Base-by-base conservation (phyloP, 208 protist genomes). In the Herpetomonas muscarum region DNA sequence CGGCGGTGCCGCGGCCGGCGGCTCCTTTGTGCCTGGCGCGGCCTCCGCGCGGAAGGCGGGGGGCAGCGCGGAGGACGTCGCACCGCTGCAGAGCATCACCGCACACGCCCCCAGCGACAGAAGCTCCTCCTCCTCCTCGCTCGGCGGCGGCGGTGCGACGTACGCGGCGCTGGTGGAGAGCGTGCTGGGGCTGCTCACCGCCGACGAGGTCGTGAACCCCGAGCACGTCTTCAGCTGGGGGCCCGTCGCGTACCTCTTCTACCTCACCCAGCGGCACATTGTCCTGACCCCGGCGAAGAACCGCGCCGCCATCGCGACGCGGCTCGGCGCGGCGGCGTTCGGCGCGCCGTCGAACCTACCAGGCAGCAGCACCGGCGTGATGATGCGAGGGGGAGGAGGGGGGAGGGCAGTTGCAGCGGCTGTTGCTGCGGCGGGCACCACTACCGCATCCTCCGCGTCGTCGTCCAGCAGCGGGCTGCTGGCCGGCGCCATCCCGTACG, bases 171-270 rank as follows among this genome's bases (percentile, higher is more conserved):
- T 92, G 22, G 61, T 56, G 15, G 92, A 98, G 57, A 80, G 97
- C 55, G 83, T 89, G 2, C 76, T 96, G 13, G 82, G 93, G 1
- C 95, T 98, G 26, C 72, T 99, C 41, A 54, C 97, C 13, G 76
- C 96, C 6, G 77, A 99, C 46, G 69, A 85, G 22, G 97, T 99
- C 34, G 95, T 94, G 32, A 98, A 99, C 68, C 98, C 98, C 30
- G 76, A 97, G 21, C 66, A 87, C 19, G 69, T 97, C 1, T 80
- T 94, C 64, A 77, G 96, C 22, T 85, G 78, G 68, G 88, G 96
- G 12, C 87, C 92, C 13, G 67, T 99, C 19, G 84, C 97, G 61
- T 99, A 99, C 74, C 67, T 99, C 13, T 99, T 97, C 78, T 99
- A 98, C 74, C 70, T 99, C 3, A 80, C 75, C 4, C 98, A 99